Evolutionary conservation across 805 yeast species (phyloP), one percentile per base, ranked within the genome.

Genomic region (Lipomyces starkeyi): DNA sequence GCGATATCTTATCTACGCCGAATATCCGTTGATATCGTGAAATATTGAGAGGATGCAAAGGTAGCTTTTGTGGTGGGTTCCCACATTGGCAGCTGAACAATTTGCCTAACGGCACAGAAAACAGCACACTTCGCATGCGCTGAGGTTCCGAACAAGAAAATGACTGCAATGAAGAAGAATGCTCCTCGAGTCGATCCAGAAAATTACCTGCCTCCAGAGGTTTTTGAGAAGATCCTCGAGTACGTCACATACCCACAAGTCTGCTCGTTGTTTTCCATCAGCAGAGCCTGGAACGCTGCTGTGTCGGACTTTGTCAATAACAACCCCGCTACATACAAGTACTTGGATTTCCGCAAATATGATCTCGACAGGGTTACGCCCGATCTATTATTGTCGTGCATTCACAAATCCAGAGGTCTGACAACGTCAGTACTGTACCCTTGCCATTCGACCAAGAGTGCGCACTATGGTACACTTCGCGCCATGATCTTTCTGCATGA

Each of bases 401-500:
- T 66, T 34, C 59, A 61, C 14, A 59, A 58, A 20, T 55, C 67
- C 14, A 52, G 49, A 40, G 70, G 70, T 25, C 27, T 40, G 59
- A 63, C 67, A 2, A 29, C 64, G 40, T 63, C 70, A 2, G 64
- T 66, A 9, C 34, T 66, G 52, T 63, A 65, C 32, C 65, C 68
- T 25, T 65, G 68, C 29, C 65, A 61, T 25, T 65, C 68, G 37
- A 65, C 68, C 7, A 65, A 65, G 59, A 65, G 62, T 35, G 68
- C 59, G 14, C 68, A 62, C 47, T 58, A 58, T 29, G 61, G 68
- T 13, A 65, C 68, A 6, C 25, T 65, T 27, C 61, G 68, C 7
- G 63, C 68, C 27, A 65, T 65, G 68, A 65, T 65, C 2, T 63
- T 66, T n/a, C 58, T 66, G 59, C 70, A 63, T 6, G 64, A 66